phyloP scores from a whole-genome alignment of 805 yeast genomes.

The Schizosaccharomyces osmophilus region DNA sequence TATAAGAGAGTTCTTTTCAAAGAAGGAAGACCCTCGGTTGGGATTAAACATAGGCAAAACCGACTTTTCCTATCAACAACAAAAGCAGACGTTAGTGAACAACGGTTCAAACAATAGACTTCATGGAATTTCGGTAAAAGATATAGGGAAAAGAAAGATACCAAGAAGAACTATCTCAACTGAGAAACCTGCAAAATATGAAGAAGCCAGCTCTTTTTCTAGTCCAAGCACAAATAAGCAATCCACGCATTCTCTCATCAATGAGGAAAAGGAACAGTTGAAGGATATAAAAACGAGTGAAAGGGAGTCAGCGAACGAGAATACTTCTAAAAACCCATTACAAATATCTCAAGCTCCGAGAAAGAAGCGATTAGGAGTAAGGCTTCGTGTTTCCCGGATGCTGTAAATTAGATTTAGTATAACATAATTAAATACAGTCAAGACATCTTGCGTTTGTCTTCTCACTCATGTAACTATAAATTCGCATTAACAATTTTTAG shows the following conservation, averaged over 20 bases:
- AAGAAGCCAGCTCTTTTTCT: neutral
- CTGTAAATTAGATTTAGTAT: neutral
- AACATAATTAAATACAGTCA: neutral
- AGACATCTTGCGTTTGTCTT: neutral
- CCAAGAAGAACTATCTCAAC: too few species aligned
- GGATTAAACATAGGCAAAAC: too few species aligned
- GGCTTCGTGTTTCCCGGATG: neutral
- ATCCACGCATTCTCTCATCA: neutral
- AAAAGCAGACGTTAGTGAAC: too few species aligned
- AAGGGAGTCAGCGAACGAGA: neutral
- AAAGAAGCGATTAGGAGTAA: neutral
- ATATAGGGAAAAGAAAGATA: too few species aligned
- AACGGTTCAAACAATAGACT: too few species aligned
- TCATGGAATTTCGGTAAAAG: too few species aligned
- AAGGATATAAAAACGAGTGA: neutral
- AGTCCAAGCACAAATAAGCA: neutral
- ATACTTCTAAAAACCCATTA: neutral
- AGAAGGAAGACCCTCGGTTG: too few species aligned
- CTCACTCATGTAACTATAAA: neutral
- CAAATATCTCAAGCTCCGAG: neutral
- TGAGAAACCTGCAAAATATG: neutral
- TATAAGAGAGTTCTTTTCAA: too few species aligned
- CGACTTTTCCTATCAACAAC: too few species aligned
- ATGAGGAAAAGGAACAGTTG: neutral
- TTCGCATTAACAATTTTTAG: too few species aligned